Percentiles rank a stretch among this genome's conserved stretches.
These are phyloP conservation scores for Articulospora tetracladia DNA, from an alignment of 495 filamentous ascomycete species.

Conservation along the genomic window DNA sequence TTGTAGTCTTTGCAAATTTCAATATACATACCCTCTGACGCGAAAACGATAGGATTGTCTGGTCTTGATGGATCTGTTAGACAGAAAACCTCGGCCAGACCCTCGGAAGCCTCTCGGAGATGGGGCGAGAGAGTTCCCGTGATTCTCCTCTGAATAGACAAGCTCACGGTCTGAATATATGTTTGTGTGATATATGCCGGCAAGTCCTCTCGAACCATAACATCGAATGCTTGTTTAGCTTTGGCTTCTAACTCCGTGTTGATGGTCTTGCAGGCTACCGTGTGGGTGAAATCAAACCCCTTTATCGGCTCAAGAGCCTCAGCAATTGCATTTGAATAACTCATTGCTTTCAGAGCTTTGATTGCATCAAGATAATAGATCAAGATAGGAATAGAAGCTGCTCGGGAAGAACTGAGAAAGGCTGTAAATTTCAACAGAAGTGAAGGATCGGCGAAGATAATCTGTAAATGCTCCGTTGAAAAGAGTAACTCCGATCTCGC, in stretches of 20 bases:
- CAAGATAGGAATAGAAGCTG: conserved; percentile 59
- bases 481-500: conserved; percentile 59
- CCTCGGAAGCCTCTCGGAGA: conserved; percentile 59
- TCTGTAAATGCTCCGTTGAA: conserved; percentile 56
- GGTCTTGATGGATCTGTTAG: conserved; percentile 68
- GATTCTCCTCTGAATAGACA: conserved; percentile 53
- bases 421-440: conserved; percentile 59
- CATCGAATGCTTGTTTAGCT: conserved; percentile 52
- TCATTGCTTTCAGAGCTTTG: conserved; percentile 67
- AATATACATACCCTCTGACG: conserved; percentile 62
- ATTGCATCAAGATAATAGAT: conserved; percentile 66
- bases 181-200: conserved; percentile 66
- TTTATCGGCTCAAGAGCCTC: conserved; percentile 46
- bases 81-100: conserved; percentile 73
- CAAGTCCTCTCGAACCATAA: conserved; percentile 60
- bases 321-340: conserved; percentile 63
- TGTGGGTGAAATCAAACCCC: conserved; percentile 40
- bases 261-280: conserved; percentile 38
- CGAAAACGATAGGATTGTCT: conserved; percentile 77
- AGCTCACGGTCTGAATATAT: conserved; percentile 53
- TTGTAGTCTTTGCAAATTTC: background rate
- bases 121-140: conserved; percentile 49
- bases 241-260: conserved; percentile 56
- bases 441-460: conserved; percentile 59
- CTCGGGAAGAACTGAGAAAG: conserved; percentile 59